phyloP scores from a whole-genome alignment of 768 basidiomycete species.

The Leccinum sublutescens region DNA sequence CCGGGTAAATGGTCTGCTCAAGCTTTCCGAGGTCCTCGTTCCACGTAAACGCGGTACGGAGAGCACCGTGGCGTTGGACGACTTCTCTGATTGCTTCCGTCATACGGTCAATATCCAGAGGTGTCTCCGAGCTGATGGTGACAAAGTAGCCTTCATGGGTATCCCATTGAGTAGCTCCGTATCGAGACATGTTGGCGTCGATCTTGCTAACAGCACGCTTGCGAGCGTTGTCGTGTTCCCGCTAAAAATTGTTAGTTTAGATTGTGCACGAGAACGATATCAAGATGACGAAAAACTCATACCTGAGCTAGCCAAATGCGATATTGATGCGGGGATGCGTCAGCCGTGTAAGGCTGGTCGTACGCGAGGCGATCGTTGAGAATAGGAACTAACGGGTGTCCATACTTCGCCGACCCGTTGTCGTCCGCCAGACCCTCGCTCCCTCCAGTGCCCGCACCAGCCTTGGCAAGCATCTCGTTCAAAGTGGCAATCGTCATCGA shows the following conservation, averaged over 20 bases:
- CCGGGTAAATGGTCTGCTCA: conserved; percentile 29
- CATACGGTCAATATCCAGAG: conserved; percentile 30
- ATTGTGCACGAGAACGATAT: too few relatives aligned
- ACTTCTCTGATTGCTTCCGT: conserved; percentile 26
- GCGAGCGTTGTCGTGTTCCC: conserved; percentile 29
- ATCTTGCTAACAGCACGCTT: conserved; percentile 29
- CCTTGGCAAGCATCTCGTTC: conserved; percentile 27
- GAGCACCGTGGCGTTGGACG: conserved; percentile 30
- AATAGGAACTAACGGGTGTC: conserved; percentile 27
- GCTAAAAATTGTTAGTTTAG: conserved; percentile 3
- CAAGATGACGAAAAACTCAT: neutral
- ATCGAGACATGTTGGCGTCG: conserved; percentile 32
- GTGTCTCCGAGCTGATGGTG: conserved; percentile 19
- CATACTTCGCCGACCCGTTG: conserved; percentile 29
- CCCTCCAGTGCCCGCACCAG: conserved; percentile 8
- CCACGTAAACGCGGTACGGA: conserved; percentile 31
- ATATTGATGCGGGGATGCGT: conserved; percentile 27
- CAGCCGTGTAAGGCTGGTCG: conserved; percentile 30
- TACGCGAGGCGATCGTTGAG: conserved; percentile 33
- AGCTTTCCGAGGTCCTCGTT: conserved; percentile 31
- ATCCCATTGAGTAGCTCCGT: conserved; percentile 34
- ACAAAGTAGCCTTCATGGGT: conserved; percentile 29
- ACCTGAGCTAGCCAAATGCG: conserved; percentile 36
- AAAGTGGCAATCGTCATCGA: conserved; percentile 23
- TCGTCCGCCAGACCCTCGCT: conserved; percentile 11